Base-by-base conservation (phyloP, 2,329 filamentous ascomycete genomes). In the Phyllosticta citrichinensis region DNA sequence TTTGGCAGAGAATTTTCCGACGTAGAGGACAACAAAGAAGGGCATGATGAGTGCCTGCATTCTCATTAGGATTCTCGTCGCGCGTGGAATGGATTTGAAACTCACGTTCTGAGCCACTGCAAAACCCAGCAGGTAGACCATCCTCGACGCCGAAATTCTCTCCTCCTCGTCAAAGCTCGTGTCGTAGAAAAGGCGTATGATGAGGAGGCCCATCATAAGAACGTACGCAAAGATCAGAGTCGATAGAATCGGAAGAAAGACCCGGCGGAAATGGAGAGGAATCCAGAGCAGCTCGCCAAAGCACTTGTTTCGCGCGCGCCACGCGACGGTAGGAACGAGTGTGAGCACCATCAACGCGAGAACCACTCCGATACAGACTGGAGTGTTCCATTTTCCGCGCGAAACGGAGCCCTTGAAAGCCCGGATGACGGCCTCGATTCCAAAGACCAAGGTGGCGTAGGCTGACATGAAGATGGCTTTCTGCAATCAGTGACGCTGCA, bases 221-320 rank as follows among this genome's bases (percentile, higher is more conserved):
- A 83, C 68, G 58, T 87, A 73, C 24, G 80, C 68, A 40, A 77
- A 69, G n/a, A 79, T 74, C 52, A 86, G 76, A 20, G 76, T 68
- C 22, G 80, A 71, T 11, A 87, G 69, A 1, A 87, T 68, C 10
- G 76, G 76, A 60, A 88, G 81, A 5, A 81, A 79, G 14, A 79
- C 69, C n/a, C 83, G 79, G 20, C 55, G 59, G 73, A 84, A 89
- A 65, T 76, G 78, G 60, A 81, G 77, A 52, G 88, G 75, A 63
- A 87, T 87, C 83, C 83, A 88, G 65, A 88, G 83, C 8, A 89
- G 76, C 5, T 83, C 85, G 24, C 84, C 84, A 66, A 88, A 85
- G 73, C 87, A 89, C 58, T 80, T 78, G 64, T 85, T 80, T 5
- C 79, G 78, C 52, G 85, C 80, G 4, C 75, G 78, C 63, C 80